Conservation (phyloP, 2,329 filamentous ascomycete genomes). For the Aspergillus quadricinctus region DNA sequence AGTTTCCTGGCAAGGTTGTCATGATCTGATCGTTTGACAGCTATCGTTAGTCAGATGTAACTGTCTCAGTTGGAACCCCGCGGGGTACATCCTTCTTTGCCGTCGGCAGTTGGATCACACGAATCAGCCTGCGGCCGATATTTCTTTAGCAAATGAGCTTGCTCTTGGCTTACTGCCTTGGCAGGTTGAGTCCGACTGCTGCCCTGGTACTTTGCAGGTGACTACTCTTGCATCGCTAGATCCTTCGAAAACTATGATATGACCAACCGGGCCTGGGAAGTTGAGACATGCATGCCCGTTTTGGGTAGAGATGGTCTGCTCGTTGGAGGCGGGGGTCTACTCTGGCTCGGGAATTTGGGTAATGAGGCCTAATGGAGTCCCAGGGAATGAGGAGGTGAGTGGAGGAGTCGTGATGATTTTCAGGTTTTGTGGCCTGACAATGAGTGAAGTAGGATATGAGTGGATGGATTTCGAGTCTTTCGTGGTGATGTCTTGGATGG, state of each 20-base stretch:
- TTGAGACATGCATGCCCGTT: not conserved
- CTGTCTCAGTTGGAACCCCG: conserved; percentile 7
- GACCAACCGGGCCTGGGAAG: not conserved
- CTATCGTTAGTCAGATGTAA: conserved; percentile 15
- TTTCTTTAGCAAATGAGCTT: not conserved
- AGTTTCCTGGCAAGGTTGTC: not conserved
- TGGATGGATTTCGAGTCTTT: not conserved
- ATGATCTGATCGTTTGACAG: not conserved
- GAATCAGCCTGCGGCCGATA: not conserved
- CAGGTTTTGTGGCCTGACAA: not conserved
- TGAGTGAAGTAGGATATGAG: not conserved
- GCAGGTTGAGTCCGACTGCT: not conserved
- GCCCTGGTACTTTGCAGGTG: not conserved
- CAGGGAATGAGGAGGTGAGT: not conserved
- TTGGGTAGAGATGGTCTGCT: not conserved
- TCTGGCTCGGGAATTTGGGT: not conserved
- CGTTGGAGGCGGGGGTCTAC: not conserved
- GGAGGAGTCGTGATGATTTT: not conserved
- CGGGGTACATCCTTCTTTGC: conserved; percentile 13
- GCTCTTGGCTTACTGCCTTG: not conserved
- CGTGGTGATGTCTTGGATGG: not conserved
- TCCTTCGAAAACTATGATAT: not conserved
- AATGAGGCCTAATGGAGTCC: not conserved
- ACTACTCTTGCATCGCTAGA: not conserved
- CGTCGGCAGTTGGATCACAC: not conserved